phyloP scores from a whole-genome alignment of 441 rosid genomes.

The Eruca vesicaria region DNA sequence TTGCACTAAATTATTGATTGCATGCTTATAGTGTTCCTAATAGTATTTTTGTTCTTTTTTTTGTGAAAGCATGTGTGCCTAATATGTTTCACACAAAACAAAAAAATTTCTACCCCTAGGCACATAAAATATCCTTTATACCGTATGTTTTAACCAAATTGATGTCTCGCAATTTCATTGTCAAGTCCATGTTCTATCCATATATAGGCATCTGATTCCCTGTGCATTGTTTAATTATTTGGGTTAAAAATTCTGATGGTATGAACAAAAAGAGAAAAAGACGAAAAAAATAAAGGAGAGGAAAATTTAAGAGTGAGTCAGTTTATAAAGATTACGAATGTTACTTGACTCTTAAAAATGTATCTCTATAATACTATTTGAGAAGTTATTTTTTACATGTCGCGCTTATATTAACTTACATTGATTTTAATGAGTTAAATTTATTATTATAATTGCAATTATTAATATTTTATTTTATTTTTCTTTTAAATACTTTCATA shows the following conservation, averaged over 20 bases:
- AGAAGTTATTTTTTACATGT: no score
- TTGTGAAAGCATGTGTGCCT: no score
- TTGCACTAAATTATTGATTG: background rate
- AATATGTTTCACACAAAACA: background rate
- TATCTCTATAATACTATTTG: no score
- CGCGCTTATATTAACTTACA: no score
- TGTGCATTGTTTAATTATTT: background rate
- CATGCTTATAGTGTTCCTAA: background rate
- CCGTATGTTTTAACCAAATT: background rate
- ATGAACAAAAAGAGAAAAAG: background rate
- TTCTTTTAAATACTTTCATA: no score
- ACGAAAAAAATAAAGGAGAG: background rate
- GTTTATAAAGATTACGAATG: background rate
- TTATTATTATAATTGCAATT: no score
- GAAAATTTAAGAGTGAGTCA: background rate
- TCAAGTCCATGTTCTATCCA: background rate
- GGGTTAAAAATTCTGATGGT: background rate
- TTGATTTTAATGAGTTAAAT: no score
- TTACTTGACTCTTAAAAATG: no score
- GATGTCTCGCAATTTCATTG: background rate
- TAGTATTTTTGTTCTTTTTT: no score
- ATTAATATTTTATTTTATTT: no score
- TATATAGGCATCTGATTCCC: background rate
- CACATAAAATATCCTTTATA: no score
- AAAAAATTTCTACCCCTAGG: background rate